Evolutionary conservation across 2,329 filamentous ascomycete species (phyloP).

Genomic region (Hypoxylon sp.): DNA sequence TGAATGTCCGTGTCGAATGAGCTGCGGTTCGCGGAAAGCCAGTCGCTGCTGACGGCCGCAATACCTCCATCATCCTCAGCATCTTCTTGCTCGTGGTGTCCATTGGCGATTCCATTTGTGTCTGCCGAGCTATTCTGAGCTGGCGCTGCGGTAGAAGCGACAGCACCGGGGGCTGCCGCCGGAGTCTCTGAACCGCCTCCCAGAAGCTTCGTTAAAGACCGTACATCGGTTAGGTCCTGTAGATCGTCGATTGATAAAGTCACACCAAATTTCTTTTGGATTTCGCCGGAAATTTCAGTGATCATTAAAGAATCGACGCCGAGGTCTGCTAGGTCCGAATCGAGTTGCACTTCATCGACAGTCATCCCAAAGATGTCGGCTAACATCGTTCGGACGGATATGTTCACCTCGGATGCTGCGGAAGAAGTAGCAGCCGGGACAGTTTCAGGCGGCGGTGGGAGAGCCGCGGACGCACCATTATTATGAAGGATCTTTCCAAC

Average conservation of each 20-base stretch:
- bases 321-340: conserved; percentile 52
- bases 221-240: conserved; percentile 22
- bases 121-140: background rate
- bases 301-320: conserved; percentile 58
- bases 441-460: background rate
- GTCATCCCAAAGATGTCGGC: conserved; percentile 32
- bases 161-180: background rate
- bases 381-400: conserved; percentile 28
- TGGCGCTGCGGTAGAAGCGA: background rate
- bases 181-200: conserved; percentile 10
- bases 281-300: conserved; percentile 55
- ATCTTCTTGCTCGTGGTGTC: background rate
- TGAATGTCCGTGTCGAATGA: conserved; percentile 20
- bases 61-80: conserved; percentile 13
- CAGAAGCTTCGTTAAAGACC: conserved; percentile 17
- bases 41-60: conserved; percentile 16
- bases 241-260: conserved; percentile 31
- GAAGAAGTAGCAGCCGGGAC: background rate
- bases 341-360: conserved; percentile 31
- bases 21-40: conserved; percentile 21
- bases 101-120: background rate
- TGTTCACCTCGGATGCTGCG: conserved; percentile 8
- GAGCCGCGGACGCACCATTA: background rate
- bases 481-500: background rate
- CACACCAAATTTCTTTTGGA: conserved; percentile 43